Conservation (phyloP, 164 flowering plant genomes). For the Nymphaea colorata region DNA sequence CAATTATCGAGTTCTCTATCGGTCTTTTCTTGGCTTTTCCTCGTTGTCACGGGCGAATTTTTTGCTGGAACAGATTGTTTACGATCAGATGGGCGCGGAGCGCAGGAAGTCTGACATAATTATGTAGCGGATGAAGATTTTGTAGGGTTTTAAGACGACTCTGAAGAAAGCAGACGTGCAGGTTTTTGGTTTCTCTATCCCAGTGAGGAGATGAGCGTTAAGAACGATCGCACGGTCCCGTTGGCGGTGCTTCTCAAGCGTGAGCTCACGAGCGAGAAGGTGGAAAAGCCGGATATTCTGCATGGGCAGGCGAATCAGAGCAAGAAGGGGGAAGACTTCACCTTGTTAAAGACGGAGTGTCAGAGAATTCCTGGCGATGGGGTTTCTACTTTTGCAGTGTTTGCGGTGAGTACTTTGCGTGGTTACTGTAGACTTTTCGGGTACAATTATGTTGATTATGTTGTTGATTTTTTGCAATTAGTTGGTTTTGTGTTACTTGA, state of each 20-base stretch:
- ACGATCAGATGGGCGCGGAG: not conserved
- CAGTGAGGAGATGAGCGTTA: conserved; percentile 31
- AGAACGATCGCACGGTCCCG: conserved; percentile 69
- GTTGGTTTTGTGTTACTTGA: no score
- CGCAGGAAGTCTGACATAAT: not conserved
- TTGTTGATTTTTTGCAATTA: no score
- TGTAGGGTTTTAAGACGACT: not conserved
- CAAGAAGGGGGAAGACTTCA: conserved; percentile 97
- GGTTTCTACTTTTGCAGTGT: conserved; percentile 69
- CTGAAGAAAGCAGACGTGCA: not conserved
- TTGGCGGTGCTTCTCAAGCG: conserved; percentile 74
- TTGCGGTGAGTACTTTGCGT: conserved; percentile 40
- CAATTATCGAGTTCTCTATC: no score
- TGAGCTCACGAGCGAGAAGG: conserved; percentile 70
- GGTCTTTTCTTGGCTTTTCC: not conserved
- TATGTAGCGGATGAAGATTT: not conserved
- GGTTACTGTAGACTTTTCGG: not conserved
- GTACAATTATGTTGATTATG: no score
- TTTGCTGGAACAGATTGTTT: not conserved
- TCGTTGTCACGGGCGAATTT: not conserved
- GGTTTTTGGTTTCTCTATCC: not conserved
- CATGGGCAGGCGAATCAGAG: conserved; percentile 85
- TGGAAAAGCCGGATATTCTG: conserved; percentile 65
- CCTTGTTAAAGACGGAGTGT: conserved; percentile 71
- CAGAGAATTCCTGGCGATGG: conserved; percentile 74